A percentile compares a stretch with the other conserved stretches of the same genome.
Evolutionary conservation across 2,329 filamentous ascomycete genomes (phyloP).

Genomic region (Claviceps maximensis): DNA sequence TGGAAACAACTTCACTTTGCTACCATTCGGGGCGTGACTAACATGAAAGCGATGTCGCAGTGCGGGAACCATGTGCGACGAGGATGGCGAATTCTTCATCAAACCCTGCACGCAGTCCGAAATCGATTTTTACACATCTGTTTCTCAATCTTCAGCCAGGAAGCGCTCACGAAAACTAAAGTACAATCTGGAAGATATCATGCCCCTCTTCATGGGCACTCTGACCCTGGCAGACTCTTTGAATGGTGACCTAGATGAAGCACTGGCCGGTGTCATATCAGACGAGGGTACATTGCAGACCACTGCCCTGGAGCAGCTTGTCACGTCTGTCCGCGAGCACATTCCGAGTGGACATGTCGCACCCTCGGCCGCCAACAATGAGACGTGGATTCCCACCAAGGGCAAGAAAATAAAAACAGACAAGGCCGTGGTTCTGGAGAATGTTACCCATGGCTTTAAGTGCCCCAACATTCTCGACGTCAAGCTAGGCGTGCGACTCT

Average conservation of each 20-base stretch:
- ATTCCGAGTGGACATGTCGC: slow-evolving; percentile 12
- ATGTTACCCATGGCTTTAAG: slow-evolving; percentile 67
- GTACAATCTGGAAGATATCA: slow-evolving; percentile 57
- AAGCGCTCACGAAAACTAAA: slow-evolving; percentile 36
- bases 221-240: slow-evolving; percentile 51
- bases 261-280: slow-evolving; percentile 30
- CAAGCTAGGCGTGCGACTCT: slow-evolving; percentile 77
- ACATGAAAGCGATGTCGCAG: slow-evolving; percentile 29
- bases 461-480: slow-evolving; percentile 84
- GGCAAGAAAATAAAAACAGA: slow-evolving; percentile 58
- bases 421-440: slow-evolving; percentile 71
- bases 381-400: slow-evolving; percentile 35
- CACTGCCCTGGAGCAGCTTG: slow-evolving; percentile 20
- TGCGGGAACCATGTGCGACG: slow-evolving; percentile 79
- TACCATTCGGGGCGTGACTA: neutral
- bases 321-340: slow-evolving; percentile 20
- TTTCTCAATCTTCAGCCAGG: slow-evolving; percentile 43
- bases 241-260: slow-evolving; percentile 34
- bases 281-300: slow-evolving; percentile 20
- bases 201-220: slow-evolving; percentile 76
- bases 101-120: slow-evolving; percentile 85
- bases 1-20: neutral
- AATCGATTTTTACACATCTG: slow-evolving; percentile 61
- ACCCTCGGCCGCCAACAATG: slow-evolving; percentile 10
- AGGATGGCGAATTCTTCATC: slow-evolving; percentile 73